Conservation (phyloP, 1,139 yeast species). For the Geotrichum cucujoidarum region DNA sequence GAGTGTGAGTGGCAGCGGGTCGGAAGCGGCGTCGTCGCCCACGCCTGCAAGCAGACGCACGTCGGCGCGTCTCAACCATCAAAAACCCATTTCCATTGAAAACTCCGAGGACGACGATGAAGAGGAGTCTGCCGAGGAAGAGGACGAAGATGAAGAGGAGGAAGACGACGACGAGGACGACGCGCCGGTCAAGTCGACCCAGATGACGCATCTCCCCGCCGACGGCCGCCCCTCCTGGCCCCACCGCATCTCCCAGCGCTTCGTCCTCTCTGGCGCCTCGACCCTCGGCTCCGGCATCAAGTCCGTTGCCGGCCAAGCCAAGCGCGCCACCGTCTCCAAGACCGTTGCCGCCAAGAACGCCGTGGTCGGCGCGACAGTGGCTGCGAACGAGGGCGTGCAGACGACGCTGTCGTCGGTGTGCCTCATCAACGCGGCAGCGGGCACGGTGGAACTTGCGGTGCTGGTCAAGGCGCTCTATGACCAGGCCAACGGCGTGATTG, state of each 20-base stretch:
- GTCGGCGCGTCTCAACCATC: neutral
- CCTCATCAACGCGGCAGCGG: neutral
- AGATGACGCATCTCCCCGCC: neutral
- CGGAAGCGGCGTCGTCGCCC: neutral
- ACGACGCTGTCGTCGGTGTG: constrained; percentile 1
- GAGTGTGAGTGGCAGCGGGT: neutral
- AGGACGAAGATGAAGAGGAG: neutral
- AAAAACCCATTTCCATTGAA: neutral
- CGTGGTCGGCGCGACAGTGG: neutral
- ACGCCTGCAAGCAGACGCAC: neutral
- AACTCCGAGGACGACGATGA: neutral
- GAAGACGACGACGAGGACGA: neutral
- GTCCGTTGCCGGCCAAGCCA: neutral
- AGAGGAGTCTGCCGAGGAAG: neutral
- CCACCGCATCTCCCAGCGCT: constrained; percentile 1
- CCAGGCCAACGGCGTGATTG: constrained; percentile 3
- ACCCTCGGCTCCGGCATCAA: neutral
- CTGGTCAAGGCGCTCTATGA: neutral
- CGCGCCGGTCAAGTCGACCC: neutral
- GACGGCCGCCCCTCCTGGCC: neutral
- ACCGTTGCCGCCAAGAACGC: neutral
- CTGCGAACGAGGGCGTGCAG: constrained; percentile 1
- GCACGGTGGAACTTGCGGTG: neutral
- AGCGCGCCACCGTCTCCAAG: neutral
- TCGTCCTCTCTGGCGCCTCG: constrained; percentile 1